These are phyloP conservation scores for Pythium phragmiticola DNA, from an alignment of 352 stramenopile species.

Conservation along the genomic window DNA sequence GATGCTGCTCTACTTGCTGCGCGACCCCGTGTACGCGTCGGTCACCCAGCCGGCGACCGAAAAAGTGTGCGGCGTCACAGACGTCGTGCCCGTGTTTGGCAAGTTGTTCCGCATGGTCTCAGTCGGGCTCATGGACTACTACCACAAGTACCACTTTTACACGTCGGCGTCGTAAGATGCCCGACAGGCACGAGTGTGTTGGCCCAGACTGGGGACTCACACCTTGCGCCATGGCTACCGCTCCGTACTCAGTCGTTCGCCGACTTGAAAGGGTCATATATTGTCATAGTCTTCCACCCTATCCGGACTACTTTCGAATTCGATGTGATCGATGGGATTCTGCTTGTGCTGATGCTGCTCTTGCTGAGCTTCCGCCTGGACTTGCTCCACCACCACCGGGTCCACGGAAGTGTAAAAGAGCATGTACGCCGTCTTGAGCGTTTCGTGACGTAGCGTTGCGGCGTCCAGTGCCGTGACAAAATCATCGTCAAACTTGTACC, in stretches of 20 bases:
- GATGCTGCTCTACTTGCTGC: slow-evolving; percentile 81
- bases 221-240: too few species aligned
- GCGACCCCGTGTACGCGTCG: slow-evolving; percentile 67
- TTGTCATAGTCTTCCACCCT: slow-evolving; percentile 15
- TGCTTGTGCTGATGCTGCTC: background rate
- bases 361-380: background rate
- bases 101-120: slow-evolving; percentile 71
- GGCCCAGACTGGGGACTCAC: too few species aligned
- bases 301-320: background rate
- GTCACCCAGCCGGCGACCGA: slow-evolving; percentile 67
- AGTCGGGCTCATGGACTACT: slow-evolving; percentile 76
- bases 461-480: slow-evolving; percentile 50
- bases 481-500: slow-evolving; percentile 77
- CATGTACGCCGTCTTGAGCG: slow-evolving; percentile 61
- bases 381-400: background rate
- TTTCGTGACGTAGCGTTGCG: slow-evolving; percentile 43
- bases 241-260: background rate
- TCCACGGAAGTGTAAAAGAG: slow-evolving; percentile 62
- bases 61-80: slow-evolving; percentile 63
- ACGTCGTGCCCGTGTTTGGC: slow-evolving; percentile 67
- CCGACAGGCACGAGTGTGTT: background rate
- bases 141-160: slow-evolving; percentile 89
- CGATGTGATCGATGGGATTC: background rate
- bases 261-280: slow-evolving; percentile 15
- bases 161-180: slow-evolving; percentile 72